Conservation (phyloP, 2,329 filamentous ascomycete species). For the Hypoxylon sp. region DNA sequence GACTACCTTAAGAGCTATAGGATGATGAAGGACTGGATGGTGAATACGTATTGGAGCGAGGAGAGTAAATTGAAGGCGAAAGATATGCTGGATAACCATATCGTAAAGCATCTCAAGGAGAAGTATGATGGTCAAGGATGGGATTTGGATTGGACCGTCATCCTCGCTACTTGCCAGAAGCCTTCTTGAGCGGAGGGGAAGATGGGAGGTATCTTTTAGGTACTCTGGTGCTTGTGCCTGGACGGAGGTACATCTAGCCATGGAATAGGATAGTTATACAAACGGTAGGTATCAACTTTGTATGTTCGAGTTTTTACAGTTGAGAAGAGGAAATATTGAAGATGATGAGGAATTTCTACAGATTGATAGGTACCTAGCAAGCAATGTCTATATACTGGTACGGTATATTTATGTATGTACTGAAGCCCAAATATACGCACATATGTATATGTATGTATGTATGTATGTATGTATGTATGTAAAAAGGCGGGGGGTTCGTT, state of each 20-base stretch:
- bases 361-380: neutral
- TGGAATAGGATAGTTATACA: too few relatives aligned
- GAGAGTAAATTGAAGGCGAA: constrained; percentile 59
- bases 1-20: constrained; percentile 56
- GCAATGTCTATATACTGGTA: too few relatives aligned
- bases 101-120: constrained; percentile 56
- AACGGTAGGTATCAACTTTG: neutral
- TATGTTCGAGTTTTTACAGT: neutral
- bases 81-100: constrained; percentile 52
- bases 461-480: constrained; percentile 10
- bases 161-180: constrained; percentile 51
- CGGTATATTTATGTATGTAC: too few relatives aligned
- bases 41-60: constrained; percentile 59
- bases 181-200: constrained; percentile 18
- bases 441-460: neutral
- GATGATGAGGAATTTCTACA: neutral
- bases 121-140: constrained; percentile 58
- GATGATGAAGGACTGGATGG: constrained; percentile 60
- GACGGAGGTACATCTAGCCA: too few relatives aligned
- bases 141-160: constrained; percentile 55
- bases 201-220: neutral
- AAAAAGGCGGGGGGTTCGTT: neutral
- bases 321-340: neutral
- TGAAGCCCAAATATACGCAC: too few relatives aligned
- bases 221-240: neutral